A percentile compares a stretch with the other conserved stretches of the same genome.
Evolutionary conservation across 768 basidiomycete species (phyloP).

Genomic region (Amylocystis lapponica): DNA sequence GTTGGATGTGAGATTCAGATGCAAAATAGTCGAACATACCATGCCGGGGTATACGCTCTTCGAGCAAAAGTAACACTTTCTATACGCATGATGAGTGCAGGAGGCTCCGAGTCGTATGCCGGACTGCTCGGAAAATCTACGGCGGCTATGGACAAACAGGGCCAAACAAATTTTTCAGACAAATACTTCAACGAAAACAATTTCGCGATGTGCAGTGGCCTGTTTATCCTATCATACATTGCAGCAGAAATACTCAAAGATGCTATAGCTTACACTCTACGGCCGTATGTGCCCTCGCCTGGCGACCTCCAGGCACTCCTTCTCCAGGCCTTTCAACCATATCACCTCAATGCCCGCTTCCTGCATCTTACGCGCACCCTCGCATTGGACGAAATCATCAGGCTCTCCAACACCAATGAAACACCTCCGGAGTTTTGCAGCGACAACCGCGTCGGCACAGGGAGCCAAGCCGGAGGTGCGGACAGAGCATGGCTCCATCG

Average conservation of each 20-base stretch:
- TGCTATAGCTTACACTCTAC: no score
- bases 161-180: no score
- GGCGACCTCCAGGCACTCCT: conserved; percentile 77
- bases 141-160: no score
- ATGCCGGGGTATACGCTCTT: conserved; percentile 96
- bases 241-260: no score
- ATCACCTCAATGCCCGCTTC: conserved; percentile 69
- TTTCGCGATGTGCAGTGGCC: no score
- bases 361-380: conserved; percentile 70
- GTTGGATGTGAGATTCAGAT: neutral
- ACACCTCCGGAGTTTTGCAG: conserved; percentile 64
- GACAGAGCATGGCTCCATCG: conserved; percentile 92
- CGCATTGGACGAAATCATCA: conserved; percentile 89
- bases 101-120: no score
- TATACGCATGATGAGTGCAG: conserved; percentile 82
- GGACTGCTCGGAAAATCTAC: no score
- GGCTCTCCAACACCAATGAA: conserved; percentile 90
- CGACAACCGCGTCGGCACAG: conserved; percentile 80
- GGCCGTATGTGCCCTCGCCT: conserved; percentile 59
- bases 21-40: conserved; percentile 39
- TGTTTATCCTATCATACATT: no score
- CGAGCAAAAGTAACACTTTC: conserved; percentile 99
- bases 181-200: no score
- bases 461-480: conserved; percentile 82
- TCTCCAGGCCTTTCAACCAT: conserved; percentile 71